Evolutionary conservation across 2,329 filamentous ascomycete species (phyloP).

Genomic region (Aspergillus intermedius): DNA sequence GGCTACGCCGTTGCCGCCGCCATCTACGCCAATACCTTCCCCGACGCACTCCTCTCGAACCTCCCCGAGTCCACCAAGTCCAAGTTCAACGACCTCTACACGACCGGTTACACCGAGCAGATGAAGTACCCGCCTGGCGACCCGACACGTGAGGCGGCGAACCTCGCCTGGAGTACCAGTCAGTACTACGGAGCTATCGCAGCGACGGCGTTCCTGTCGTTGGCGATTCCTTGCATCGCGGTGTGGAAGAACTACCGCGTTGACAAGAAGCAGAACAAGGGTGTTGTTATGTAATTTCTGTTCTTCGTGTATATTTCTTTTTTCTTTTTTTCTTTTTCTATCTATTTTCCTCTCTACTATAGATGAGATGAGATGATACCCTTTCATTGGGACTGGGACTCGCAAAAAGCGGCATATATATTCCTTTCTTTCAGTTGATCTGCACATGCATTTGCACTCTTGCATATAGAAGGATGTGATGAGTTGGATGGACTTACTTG

Average conservation of each 20-base stretch:
- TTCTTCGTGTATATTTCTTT: neutral
- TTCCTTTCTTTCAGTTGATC: too few relatives aligned
- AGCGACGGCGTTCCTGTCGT: conserved; percentile 25
- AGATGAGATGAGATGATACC: too few relatives aligned
- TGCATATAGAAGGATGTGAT: too few relatives aligned
- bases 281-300: conserved; percentile 11
- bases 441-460: too few relatives aligned
- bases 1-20: conserved; percentile 24
- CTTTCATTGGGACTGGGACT: too few relatives aligned
- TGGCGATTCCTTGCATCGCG: conserved; percentile 28
- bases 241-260: conserved; percentile 36
- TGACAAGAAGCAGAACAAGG: conserved; percentile 21
- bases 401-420: too few relatives aligned
- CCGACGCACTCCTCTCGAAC: conserved; percentile 37
- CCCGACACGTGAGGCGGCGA: conserved; percentile 26
- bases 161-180: conserved; percentile 33
- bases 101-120: conserved; percentile 23
- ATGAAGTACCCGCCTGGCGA: conserved; percentile 24
- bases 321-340: neutral
- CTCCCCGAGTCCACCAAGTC: conserved; percentile 34
- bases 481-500: too few relatives aligned
- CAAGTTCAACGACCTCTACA: conserved; percentile 17
- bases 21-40: conserved; percentile 57
- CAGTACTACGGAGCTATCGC: conserved; percentile 32
- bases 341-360: neutral